A percentile compares a stretch with the other conserved stretches of the same genome.
phyloP scores from a whole-genome alignment of 257 asterid genomes.

The Solanum paucissectum region DNA sequence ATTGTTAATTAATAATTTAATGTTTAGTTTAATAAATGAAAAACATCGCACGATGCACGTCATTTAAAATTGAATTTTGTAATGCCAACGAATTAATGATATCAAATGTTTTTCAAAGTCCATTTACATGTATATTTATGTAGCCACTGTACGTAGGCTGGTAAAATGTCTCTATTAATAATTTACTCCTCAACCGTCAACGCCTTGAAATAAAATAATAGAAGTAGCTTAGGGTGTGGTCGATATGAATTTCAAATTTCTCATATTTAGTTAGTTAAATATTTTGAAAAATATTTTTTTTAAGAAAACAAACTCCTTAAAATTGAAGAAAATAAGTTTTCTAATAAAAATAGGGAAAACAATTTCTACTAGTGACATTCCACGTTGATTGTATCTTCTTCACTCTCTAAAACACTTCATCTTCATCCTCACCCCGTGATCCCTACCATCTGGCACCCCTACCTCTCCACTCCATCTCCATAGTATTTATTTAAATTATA shows the following conservation, averaged over 20 bases:
- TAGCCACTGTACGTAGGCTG: not conserved
- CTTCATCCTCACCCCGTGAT: not conserved
- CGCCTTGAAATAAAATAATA: not conserved
- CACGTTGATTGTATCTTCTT: not conserved
- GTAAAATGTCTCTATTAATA: not conserved
- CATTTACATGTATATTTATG: not conserved
- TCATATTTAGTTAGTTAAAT: no score
- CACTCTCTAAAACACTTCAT: not conserved
- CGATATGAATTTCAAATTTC: not conserved
- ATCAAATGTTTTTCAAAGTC: not conserved
- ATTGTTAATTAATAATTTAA: not conserved
- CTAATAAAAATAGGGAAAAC: not conserved
- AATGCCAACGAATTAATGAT: not conserved
- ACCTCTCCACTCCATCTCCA: not conserved
- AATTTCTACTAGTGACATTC: no score
- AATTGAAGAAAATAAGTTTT: not conserved
- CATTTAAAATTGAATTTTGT: not conserved
- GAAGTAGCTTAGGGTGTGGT: not conserved
- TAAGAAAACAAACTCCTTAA: no score
- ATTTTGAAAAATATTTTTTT: no score
- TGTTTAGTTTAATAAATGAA: not conserved
- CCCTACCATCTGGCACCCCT: not conserved
- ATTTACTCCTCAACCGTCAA: not conserved
- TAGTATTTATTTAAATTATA: no score
- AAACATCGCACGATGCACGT: not conserved